Evolutionary conservation across 164 flowering plant species (phyloP).

Genomic region (Amborella trichopoda): DNA sequence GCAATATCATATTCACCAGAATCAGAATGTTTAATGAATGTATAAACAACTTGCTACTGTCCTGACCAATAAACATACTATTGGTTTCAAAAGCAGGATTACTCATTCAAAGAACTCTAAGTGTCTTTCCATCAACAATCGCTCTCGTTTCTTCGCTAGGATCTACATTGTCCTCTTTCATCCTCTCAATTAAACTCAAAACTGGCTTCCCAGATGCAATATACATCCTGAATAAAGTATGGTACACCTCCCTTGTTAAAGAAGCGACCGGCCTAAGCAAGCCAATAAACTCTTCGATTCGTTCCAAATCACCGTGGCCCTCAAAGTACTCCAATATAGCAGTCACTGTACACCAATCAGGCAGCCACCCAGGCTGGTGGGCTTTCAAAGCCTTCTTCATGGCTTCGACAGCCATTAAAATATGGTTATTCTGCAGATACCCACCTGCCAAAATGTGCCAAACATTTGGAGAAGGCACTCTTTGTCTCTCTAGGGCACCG

Average conservation of each 20-base stretch:
- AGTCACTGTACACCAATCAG: constrained; percentile 8
- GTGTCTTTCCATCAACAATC: too few relatives aligned
- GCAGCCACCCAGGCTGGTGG: constrained; percentile 15
- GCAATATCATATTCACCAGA: too few relatives aligned
- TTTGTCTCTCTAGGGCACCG: constrained; percentile 17
- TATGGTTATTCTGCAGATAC: constrained; percentile 14
- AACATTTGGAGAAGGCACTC: constrained; percentile 13
- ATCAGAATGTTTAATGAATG: too few relatives aligned
- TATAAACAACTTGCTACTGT: too few relatives aligned
- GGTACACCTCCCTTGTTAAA: constrained; percentile 7
- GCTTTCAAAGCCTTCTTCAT: constrained; percentile 24
- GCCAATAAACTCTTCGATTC: constrained; percentile 14
- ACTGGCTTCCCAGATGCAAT: constrained; percentile 7
- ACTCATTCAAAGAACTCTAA: too few relatives aligned
- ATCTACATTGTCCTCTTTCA: constrained; percentile 6
- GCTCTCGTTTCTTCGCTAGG: constrained; percentile 8
- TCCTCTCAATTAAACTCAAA: constrained; percentile 5
- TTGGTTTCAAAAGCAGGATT: too few relatives aligned
- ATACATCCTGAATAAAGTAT: constrained; percentile 10
- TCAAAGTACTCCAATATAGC: constrained; percentile 22
- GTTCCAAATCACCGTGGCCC: constrained; percentile 17
- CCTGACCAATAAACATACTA: too few relatives aligned
- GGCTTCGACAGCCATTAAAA: constrained; percentile 28
- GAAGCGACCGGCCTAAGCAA: constrained; percentile 7
- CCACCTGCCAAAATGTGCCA: constrained; percentile 28